These are phyloP conservation scores for Fomitopsis pulvina DNA, from an alignment of 768 basidiomycete species.

Conservation along the genomic window DNA sequence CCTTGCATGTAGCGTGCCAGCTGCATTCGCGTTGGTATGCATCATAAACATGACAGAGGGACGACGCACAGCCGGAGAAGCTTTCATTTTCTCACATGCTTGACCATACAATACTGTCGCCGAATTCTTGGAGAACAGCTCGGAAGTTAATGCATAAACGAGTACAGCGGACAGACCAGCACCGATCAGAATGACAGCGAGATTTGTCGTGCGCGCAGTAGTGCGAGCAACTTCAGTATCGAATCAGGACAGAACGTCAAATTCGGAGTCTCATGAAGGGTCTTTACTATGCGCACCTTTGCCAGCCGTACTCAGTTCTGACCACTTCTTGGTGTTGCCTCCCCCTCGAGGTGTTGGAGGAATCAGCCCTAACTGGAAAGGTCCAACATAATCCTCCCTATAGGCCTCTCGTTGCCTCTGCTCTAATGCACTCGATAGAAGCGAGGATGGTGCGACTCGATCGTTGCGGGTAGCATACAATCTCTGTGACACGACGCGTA, in stretches of 20 bases:
- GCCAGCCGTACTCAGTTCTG: conserved; percentile 66
- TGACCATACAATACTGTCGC: conserved; percentile 74
- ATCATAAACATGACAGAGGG: background rate
- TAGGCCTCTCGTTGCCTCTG: conserved; percentile 38
- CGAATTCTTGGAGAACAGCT: conserved; percentile 84
- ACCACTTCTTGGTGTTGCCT: conserved; percentile 67
- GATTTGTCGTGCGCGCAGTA: conserved; percentile 44
- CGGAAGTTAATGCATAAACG: conserved; percentile 73
- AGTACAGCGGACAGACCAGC: conserved; percentile 74
- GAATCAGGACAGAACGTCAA: background rate
- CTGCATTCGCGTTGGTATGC: conserved; percentile 28
- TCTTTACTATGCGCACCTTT: conserved; percentile 47
- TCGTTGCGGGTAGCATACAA: conserved; percentile 43
- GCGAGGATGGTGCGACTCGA: conserved; percentile 26
- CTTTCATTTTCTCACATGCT: conserved; percentile 44
- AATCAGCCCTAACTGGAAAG: conserved; percentile 69
- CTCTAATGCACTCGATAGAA: conserved; percentile 61
- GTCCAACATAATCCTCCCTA: conserved; percentile 60
- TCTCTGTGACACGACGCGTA: background rate
- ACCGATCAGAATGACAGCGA: conserved; percentile 60
- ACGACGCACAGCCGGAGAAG: conserved; percentile 36
- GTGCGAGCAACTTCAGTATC: conserved; percentile 38
- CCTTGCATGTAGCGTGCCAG: conserved; percentile 62
- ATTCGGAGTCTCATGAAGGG: background rate
- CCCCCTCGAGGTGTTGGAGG: conserved; percentile 46